phyloP scores from a whole-genome alignment of 2,329 filamentous ascomycete species.

The Diaporthe australafricana region DNA sequence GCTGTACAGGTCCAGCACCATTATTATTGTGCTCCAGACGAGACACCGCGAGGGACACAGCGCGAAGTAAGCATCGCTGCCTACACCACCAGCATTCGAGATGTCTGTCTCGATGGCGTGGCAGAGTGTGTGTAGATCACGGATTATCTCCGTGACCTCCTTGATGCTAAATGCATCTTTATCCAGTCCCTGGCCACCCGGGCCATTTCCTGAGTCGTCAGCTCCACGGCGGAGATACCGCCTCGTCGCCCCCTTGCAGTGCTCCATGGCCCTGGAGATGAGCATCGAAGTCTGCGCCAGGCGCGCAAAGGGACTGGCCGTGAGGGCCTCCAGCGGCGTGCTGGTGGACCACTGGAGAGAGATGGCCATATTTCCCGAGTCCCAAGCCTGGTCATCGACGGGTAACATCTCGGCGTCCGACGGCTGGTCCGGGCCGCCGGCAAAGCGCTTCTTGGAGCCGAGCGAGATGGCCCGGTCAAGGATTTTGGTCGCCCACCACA shows the following conservation, averaged over 20 bases:
- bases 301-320: constrained; percentile 61
- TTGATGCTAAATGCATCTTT: constrained; percentile 37
- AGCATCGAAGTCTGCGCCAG: constrained; percentile 55
- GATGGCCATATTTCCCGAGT: constrained; percentile 49
- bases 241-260: constrained; percentile 43
- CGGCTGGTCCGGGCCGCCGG: constrained; percentile 38
- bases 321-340: constrained; percentile 56
- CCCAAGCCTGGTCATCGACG: constrained; percentile 55
- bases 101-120: constrained; percentile 35
- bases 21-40: constrained; percentile 39
- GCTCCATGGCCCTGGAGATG: constrained; percentile 47
- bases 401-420: constrained; percentile 46
- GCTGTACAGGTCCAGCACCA: constrained; percentile 52
- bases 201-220: neutral
- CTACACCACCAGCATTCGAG: constrained; percentile 10
- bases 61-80: constrained; percentile 31
- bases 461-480: constrained; percentile 53
- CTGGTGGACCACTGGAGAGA: constrained; percentile 46
- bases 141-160: constrained; percentile 39
- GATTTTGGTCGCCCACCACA: constrained; percentile 62
- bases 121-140: constrained; percentile 36
- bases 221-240: neutral
- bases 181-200: neutral
- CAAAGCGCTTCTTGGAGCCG: constrained; percentile 43
- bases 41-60: constrained; percentile 40